Evolutionary conservation across 352 stramenopile genomes (phyloP), one percentile per base, ranked within the genome.

Genomic region (Phytophthora fragariae): DNA sequence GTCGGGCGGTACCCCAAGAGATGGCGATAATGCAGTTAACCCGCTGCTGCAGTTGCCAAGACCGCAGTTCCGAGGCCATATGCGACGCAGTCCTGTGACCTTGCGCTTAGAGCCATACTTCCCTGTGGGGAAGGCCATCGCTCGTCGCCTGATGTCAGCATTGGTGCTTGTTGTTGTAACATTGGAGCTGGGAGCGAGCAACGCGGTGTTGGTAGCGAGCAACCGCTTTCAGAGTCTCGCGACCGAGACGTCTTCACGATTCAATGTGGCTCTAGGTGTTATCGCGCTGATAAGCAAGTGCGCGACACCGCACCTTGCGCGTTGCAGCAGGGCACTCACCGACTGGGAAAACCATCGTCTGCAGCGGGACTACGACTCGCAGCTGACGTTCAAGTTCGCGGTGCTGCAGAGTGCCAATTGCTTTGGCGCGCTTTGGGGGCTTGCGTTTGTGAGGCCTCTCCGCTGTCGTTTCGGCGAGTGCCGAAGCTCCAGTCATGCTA

Each of bases 281-380:
- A 37, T 86, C 37, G 67, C 67, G 9, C 60, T 92, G 31, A 79
- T 86, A 3, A 64, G 44, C 24, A 74, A 78, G 53, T 73, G 63
- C 39, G 54, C 57, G 9, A 68, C 39, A 9, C 68, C 75, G 3
- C 59, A 67, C 54, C 62, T 92, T n/a, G 74, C 77, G 33, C 84
- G 81, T 60, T 79, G 77, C 57, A 73, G 72, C 77, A 39, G 57
- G 60, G 44, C 56, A 0, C 85, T 93, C 44, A 92, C 81, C 47
- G 77, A 91, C 49, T 93, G 84, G 84, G 86, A 94, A 57, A 94
- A 95, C 63, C 83, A 93, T 72, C 82, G 80, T 33, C 80, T 86
- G n/a, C 85, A 90, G 65, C 61, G 77, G 10, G 75, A 91, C 39
- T 88, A 91, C 63, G 85, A 94, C 65, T 65, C 82, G n/a, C 86